Conservation (phyloP, 495 filamentous ascomycete species). For the Podospora bellae-mahoneyi region DNA sequence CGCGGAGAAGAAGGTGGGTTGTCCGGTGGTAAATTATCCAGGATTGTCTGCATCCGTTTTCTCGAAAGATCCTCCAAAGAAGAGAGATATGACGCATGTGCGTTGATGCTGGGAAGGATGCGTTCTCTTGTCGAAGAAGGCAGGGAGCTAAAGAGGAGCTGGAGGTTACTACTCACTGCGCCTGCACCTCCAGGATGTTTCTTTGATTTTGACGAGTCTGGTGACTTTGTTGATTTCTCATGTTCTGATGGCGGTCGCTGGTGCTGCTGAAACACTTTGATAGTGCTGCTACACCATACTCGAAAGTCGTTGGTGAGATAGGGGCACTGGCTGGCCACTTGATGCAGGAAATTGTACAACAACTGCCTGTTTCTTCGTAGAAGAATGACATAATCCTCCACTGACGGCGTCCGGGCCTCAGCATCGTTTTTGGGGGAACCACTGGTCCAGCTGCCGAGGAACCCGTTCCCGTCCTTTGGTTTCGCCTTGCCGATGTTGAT, state of each 20-base stretch:
- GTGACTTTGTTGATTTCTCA: not conserved
- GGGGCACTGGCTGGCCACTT: slow-evolving; percentile 58
- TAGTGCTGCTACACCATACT: slow-evolving; percentile 33
- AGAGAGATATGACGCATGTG: slow-evolving; percentile 53
- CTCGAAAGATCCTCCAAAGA: slow-evolving; percentile 46
- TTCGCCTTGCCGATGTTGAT: slow-evolving; percentile 47
- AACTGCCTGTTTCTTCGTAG: slow-evolving; percentile 52
- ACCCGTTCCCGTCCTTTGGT: slow-evolving; percentile 8
- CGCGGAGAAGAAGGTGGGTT: not conserved
- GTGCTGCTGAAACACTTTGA: slow-evolving; percentile 30
- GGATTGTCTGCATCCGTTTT: slow-evolving; percentile 44
- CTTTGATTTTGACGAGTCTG: not conserved
- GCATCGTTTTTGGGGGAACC: slow-evolving; percentile 20
- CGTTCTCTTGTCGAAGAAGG: slow-evolving; percentile 31
- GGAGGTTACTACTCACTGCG: slow-evolving; percentile 44
- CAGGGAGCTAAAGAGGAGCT: slow-evolving; percentile 46
- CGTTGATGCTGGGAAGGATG: slow-evolving; percentile 45
- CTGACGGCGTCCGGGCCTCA: slow-evolving; percentile 40
- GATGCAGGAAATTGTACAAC: slow-evolving; percentile 59
- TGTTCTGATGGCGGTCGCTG: not conserved
- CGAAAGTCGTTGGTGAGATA: slow-evolving; percentile 52
- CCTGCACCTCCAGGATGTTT: slow-evolving; percentile 33
- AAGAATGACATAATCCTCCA: slow-evolving; percentile 60
- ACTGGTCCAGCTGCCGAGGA: not conserved
- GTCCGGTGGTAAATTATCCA: slow-evolving; percentile 31